Conservation (phyloP, 495 filamentous ascomycete species). For the Daldinia childiae region DNA sequence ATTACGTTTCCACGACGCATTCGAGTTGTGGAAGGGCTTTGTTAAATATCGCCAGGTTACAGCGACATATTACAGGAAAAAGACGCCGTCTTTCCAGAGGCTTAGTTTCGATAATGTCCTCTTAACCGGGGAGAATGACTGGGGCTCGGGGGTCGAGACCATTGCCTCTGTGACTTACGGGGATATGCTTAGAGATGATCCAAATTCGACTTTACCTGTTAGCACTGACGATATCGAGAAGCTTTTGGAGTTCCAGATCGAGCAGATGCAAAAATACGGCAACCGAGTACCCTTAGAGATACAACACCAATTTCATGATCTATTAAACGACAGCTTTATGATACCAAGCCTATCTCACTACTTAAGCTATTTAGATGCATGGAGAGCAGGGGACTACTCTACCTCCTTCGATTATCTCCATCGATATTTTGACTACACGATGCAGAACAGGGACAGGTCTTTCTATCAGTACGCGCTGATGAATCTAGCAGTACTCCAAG, state of each 20-base stretch:
- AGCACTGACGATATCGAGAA: constrained; percentile 87
- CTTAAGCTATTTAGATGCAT: constrained; percentile 86
- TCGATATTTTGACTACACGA: constrained; percentile 96
- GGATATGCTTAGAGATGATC: constrained; percentile 62
- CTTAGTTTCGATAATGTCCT: constrained; percentile 75
- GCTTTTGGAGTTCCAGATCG: constrained; percentile 86
- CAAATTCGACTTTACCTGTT: constrained; percentile 54
- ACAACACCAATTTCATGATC: constrained; percentile 66
- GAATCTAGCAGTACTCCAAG: constrained; percentile 90
- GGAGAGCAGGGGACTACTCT: constrained; percentile 89
- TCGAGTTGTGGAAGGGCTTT: constrained; percentile 82
- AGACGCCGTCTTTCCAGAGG: constrained; percentile 69
- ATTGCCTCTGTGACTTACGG: constrained; percentile 70
- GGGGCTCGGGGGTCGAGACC: constrained; percentile 56
- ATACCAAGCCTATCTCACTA: constrained; percentile 81
- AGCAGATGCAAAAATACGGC: constrained; percentile 78
- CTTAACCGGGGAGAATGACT: constrained; percentile 56
- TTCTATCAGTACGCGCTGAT: constrained; percentile 98
- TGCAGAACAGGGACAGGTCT: constrained; percentile 82
- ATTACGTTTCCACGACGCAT: constrained; percentile 78
- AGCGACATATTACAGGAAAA: constrained; percentile 71
- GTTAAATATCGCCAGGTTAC: constrained; percentile 81
- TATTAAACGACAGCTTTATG: constrained; percentile 71
- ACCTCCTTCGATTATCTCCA: constrained; percentile 91
- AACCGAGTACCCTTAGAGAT: constrained; percentile 76